phyloP scores from a whole-genome alignment of 2,329 filamentous ascomycete genomes.

The Penicillium psychrosexuale region DNA sequence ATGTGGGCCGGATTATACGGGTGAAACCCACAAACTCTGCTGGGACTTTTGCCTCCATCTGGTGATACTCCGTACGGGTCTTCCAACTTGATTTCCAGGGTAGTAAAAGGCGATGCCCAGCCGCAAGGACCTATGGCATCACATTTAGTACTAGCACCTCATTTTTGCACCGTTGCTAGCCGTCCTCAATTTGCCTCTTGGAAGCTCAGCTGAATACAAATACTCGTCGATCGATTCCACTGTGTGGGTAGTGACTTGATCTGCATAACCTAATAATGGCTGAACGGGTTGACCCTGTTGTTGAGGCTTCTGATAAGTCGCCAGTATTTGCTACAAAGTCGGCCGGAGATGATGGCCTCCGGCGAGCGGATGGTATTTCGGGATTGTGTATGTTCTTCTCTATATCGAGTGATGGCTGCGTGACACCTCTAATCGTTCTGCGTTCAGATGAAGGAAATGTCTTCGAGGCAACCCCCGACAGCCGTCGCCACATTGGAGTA shows the following conservation, averaged over 20 bases:
- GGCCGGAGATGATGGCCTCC: conserved; percentile 22
- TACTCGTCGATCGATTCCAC: not conserved
- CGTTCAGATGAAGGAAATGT: conserved; percentile 37
- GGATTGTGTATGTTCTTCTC: conserved; percentile 31
- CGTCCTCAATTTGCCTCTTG: not conserved
- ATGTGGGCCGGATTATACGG: not conserved
- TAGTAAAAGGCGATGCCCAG: conserved; percentile 12
- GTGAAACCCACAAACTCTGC: not conserved
- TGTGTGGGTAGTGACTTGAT: not conserved
- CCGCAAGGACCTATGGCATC: conserved; percentile 26
- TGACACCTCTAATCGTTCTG: conserved; percentile 7
- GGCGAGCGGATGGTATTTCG: conserved; percentile 32
- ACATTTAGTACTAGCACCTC: conserved; percentile 31
- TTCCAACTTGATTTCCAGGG: conserved; percentile 2
- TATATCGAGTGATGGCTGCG: not conserved
- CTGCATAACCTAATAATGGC: not conserved
- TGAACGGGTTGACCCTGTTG: not conserved
- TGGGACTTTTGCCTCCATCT: not conserved
- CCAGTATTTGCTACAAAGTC: conserved; percentile 22
- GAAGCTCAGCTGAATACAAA: not conserved
- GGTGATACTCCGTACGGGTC: not conserved
- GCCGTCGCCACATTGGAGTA: conserved; percentile 41
- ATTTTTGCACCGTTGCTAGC: conserved; percentile 19
- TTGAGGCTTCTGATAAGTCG: conserved; percentile 13
- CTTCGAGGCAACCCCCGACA: conserved; percentile 34